Conservation (phyloP, 2,329 filamentous ascomycete species). For the Ophiostoma sp. region DNA sequence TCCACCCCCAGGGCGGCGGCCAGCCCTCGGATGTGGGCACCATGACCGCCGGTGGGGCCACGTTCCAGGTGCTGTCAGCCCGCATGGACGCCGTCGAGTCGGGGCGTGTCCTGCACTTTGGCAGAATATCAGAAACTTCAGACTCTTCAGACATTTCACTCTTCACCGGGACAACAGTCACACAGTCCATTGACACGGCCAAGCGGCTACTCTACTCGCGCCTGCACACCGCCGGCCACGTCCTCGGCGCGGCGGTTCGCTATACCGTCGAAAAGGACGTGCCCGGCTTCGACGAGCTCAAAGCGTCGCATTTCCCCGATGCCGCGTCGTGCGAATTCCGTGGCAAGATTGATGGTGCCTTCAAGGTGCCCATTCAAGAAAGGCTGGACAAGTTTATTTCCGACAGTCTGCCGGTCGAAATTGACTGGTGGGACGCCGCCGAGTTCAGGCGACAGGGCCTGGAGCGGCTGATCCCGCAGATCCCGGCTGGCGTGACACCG, state of each 20-base stretch:
- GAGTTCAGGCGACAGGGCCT: conserved; percentile 53
- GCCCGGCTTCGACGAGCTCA: conserved; percentile 57
- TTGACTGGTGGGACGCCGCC: conserved; percentile 63
- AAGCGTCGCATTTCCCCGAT: conserved; percentile 67
- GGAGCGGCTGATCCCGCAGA: conserved; percentile 46
- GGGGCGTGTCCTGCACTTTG: conserved; percentile 61
- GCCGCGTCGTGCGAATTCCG: conserved; percentile 63
- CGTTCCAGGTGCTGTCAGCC: conserved; percentile 52
- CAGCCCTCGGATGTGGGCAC: conserved; percentile 63
- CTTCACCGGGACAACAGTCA: conserved; percentile 40
- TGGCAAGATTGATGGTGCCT: conserved; percentile 60
- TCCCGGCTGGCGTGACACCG: conserved; percentile 31
- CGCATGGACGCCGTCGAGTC: conserved; percentile 48
- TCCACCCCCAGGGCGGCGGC: conserved; percentile 69
- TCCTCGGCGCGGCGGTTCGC: conserved; percentile 63
- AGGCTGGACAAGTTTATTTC: conserved; percentile 55
- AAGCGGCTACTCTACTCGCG: conserved; percentile 61
- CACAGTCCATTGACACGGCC: conserved; percentile 55
- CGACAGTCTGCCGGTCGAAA: conserved; percentile 52
- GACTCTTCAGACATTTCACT: conserved; percentile 33
- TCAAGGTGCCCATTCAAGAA: conserved; percentile 57
- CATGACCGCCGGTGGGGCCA: conserved; percentile 38
- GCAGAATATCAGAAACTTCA: conserved; percentile 42
- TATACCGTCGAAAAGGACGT: conserved; percentile 50
- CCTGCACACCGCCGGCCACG: conserved; percentile 68